Evolutionary conservation across 805 yeast genomes (phyloP).

Genomic region (Myxozyma neglecta): DNA sequence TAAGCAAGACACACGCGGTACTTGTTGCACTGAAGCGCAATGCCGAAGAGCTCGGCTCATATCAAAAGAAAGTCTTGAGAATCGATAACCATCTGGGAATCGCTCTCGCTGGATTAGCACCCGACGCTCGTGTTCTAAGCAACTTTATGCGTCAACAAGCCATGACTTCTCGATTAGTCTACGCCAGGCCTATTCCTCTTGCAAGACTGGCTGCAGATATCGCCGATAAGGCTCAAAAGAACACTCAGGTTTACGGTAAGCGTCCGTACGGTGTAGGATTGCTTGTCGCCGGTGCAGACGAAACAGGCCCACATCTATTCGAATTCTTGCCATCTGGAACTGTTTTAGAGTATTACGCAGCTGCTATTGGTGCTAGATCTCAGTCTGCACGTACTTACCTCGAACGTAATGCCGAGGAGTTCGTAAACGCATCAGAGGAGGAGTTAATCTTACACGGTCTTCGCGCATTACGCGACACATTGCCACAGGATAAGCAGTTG

Average conservation of each 20-base stretch:
- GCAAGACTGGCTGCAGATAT: slow-evolving; percentile 79
- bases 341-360: slow-evolving; percentile 84
- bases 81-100: slow-evolving; percentile 93
- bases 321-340: slow-evolving; percentile 97
- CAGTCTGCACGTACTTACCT: slow-evolving; percentile 97
- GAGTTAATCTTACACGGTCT: slow-evolving; percentile 82
- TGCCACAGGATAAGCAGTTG: slow-evolving; percentile 91
- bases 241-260: slow-evolving; percentile 93
- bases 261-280: slow-evolving; percentile 99
- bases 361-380: slow-evolving; percentile 97
- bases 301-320: slow-evolving; percentile 87
- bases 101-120: slow-evolving; percentile 96
- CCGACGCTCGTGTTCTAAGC: slow-evolving; percentile 91
- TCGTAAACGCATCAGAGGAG: slow-evolving; percentile 61
- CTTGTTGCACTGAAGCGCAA: slow-evolving; percentile 92
- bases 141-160: slow-evolving; percentile 90
- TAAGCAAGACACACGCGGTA: slow-evolving; percentile 83
- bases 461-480: slow-evolving; percentile 87
- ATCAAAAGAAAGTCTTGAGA: slow-evolving; percentile 88
- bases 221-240: slow-evolving; percentile 95
- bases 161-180: slow-evolving; percentile 80
- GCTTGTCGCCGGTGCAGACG: slow-evolving; percentile 70
- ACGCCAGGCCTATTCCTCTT: slow-evolving; percentile 79
- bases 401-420: slow-evolving; percentile 77
- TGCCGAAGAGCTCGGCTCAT: slow-evolving; percentile 96